These are phyloP conservation scores for Cyberlindnera nakhonratchasimensis DNA, from an alignment of 805 yeast species.

Conservation along the genomic window DNA sequence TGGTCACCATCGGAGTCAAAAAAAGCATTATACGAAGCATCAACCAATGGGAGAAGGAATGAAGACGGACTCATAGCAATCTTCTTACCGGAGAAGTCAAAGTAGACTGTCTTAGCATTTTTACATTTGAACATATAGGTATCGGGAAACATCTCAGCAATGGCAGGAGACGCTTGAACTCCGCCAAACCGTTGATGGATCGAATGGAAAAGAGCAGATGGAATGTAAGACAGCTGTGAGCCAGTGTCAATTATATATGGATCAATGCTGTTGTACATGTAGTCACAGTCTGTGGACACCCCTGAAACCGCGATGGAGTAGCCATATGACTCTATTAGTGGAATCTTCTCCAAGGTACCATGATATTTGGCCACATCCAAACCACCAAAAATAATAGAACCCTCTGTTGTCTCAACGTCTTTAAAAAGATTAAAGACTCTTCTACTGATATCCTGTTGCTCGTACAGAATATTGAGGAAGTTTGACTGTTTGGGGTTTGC, in stretches of 20 bases:
- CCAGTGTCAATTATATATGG: slow-evolving; percentile 20
- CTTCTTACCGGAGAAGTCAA: slow-evolving; percentile 19
- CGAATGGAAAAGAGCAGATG: slow-evolving; percentile 11
- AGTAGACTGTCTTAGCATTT: slow-evolving; percentile 13
- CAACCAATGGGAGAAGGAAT: slow-evolving; percentile 11
- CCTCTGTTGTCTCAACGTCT: slow-evolving; percentile 6
- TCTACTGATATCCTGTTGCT: slow-evolving; percentile 8
- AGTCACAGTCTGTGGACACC: slow-evolving; percentile 18
- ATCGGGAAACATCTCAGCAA: slow-evolving; percentile 34
- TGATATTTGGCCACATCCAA: slow-evolving; percentile 17
- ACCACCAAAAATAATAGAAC: slow-evolving; percentile 25
- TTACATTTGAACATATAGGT: slow-evolving; percentile 32
- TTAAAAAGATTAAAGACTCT: slow-evolving; percentile 13
- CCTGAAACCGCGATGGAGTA: slow-evolving; percentile 12
- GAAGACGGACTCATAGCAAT: slow-evolving; percentile 12
- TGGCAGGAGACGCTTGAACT: slow-evolving; percentile 16
- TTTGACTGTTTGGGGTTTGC: not conserved
- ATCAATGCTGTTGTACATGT: slow-evolving; percentile 3
- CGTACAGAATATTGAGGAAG: slow-evolving; percentile 5
- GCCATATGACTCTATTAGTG: not conserved
- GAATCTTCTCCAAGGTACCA: slow-evolving; percentile 15
- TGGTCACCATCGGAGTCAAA: slow-evolving; percentile 16
- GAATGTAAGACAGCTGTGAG: slow-evolving; percentile 10
- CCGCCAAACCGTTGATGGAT: slow-evolving; percentile 21
- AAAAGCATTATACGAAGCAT: slow-evolving; percentile 6